phyloP scores from a whole-genome alignment of 306 rosid genomes.

The Cyclanthera cordifolia region DNA sequence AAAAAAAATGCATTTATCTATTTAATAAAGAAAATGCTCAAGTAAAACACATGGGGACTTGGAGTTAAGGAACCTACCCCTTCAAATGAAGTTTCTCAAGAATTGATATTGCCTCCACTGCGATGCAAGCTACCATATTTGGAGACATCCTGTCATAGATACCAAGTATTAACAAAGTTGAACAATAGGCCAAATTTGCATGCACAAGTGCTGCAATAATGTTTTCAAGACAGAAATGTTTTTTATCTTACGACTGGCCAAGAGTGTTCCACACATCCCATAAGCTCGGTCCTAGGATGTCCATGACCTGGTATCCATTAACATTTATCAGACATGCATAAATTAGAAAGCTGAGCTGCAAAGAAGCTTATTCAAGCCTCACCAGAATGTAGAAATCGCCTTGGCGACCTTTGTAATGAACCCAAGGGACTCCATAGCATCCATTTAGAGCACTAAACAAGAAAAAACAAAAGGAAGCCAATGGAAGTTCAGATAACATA shows the following conservation, averaged over 20 bases:
- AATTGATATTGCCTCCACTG: constrained; percentile 90
- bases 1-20: neutral
- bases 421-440: constrained; percentile 86
- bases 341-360: constrained; percentile 2
- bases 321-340: constrained; percentile 23
- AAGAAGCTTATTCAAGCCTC: constrained; percentile 29
- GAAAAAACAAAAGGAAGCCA: constrained; percentile 7
- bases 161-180: constrained; percentile 14
- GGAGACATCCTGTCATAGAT: constrained; percentile 68
- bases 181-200: neutral
- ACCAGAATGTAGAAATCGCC: constrained; percentile 96
- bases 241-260: constrained; percentile 64
- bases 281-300: constrained; percentile 92
- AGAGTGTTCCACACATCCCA: constrained; percentile 88
- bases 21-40: neutral
- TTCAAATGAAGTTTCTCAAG: constrained; percentile 90
- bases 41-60: neutral
- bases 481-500: neutral
- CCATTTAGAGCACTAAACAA: constrained; percentile 58
- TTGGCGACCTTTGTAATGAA: constrained; percentile 88
- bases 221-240: constrained; percentile 12
- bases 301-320: constrained; percentile 64
- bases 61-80: constrained; percentile 40
- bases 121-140: constrained; percentile 87
- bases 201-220: neutral